phyloP scores from a whole-genome alignment of 1,139 yeast genomes.

The Magnusiomyces tetraspermus region DNA sequence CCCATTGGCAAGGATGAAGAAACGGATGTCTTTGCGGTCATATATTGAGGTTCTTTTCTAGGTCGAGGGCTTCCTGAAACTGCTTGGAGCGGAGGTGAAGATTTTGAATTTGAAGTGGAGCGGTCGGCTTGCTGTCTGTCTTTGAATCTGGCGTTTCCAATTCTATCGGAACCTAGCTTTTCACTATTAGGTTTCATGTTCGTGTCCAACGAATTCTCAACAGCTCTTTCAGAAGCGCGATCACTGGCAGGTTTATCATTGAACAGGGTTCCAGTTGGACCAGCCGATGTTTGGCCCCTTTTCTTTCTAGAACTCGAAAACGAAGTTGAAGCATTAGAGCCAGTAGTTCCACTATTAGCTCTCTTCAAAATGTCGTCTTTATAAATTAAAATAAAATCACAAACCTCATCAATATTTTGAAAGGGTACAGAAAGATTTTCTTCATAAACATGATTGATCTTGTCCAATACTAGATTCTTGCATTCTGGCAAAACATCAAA shows the following conservation, averaged over 20 bases:
- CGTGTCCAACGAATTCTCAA: too few relatives aligned
- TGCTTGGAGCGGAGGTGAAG: not conserved
- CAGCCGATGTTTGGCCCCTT: not conserved
- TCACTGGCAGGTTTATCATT: not conserved
- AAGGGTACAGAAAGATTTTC: constrained; percentile 3
- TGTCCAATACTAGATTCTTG: constrained; percentile 9
- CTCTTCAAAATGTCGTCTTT: constrained; percentile 12
- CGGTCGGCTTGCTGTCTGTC: not conserved
- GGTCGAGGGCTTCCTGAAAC: not conserved
- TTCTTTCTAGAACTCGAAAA: not conserved
- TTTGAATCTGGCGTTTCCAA: not conserved
- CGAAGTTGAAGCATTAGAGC: not conserved
- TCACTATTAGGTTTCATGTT: too few relatives aligned
- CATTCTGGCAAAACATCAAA: constrained; percentile 16
- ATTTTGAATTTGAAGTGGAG: not conserved
- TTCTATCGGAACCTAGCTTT: too few relatives aligned
- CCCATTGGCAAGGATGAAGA: not conserved
- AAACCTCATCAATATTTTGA: constrained; percentile 13
- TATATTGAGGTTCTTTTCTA: not conserved
- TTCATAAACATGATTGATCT: constrained; percentile 3
- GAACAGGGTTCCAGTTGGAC: not conserved
- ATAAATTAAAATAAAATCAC: constrained; percentile 13
- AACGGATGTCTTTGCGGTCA: not conserved
- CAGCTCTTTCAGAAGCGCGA: too few relatives aligned
- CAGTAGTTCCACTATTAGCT: not conserved